Conservation (phyloP, 345 rosid genomes). For the Populus davidiana region DNA sequence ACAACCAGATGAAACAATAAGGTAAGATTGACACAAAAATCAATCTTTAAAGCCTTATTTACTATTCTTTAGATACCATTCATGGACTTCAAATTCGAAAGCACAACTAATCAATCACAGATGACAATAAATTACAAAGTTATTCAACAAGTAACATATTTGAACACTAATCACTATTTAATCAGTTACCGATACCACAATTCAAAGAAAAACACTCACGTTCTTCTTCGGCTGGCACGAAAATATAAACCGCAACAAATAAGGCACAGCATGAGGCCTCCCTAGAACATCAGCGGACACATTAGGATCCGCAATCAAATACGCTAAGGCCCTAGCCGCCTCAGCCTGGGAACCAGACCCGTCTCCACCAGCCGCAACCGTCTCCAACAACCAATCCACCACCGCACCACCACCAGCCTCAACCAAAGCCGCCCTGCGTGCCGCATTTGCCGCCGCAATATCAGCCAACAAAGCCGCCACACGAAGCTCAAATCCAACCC, state of each 20-base stretch:
- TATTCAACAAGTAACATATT: not conserved
- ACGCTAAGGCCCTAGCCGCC: constrained; percentile 90
- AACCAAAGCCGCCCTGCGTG: constrained; percentile 77
- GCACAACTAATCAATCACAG: not conserved
- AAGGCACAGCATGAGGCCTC: constrained; percentile 78
- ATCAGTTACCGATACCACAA: not conserved
- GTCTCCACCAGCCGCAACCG: constrained; percentile 56
- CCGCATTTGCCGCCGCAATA: constrained; percentile 73
- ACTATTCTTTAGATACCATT: not conserved
- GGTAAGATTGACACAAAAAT: not conserved
- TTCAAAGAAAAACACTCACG: constrained; percentile 37
- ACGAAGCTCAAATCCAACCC: constrained; percentile 82
- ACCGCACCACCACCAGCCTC: constrained; percentile 85
- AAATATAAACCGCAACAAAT: constrained; percentile 76
- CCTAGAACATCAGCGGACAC: constrained; percentile 70
- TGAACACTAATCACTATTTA: not conserved
- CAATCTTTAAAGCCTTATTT: not conserved
- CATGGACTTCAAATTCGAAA: not conserved
- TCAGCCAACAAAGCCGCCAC: constrained; percentile 91
- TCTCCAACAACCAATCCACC: constrained; percentile 93
- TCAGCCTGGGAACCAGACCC: constrained; percentile 82
- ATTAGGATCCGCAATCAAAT: constrained; percentile 76
- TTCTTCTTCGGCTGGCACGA: constrained; percentile 85
- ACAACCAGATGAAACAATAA: not conserved
- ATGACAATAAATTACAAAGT: not conserved